Base-by-base conservation (phyloP, 164 flowering plant species). In the Stephania yunnanensis region DNA sequence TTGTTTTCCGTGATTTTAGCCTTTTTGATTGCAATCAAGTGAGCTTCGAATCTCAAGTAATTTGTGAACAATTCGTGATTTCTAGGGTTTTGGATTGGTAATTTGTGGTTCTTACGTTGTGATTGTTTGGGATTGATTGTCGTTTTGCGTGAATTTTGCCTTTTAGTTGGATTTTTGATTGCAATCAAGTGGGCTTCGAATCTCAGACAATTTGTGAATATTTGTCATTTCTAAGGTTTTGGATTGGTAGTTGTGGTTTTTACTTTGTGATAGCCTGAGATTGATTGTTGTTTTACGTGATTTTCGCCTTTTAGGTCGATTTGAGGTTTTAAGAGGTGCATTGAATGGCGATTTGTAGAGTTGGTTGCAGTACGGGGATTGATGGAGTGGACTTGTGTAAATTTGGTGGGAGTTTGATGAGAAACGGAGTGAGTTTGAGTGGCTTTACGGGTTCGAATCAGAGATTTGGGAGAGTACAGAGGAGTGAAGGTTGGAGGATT, bases 341-440 rank as follows among this genome's bases (percentile, higher is more conserved):
- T 52, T 61, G 46, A 92, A 92, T 92, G 97, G 92, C 91, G 50
- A 73, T 87, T 13, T 78, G 84, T 44, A 88, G 90, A 68, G 69
- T 83, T 44, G 74, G 82, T 36, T 75, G 74, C 77, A 80, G 66
- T 42, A 76, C 87, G 7, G 67, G 75, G 22, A 7, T 80, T 52
- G 87, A 84, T 61, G 73, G 83, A 50, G 46, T 71, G 30, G 87
- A 84, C 2, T 55, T 65, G 25, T 48, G 73, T 25, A 22, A 68
- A 69, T 73, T 66, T 48, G 73, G 72, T 46, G 50, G 20, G 17
- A 86, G 83, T 82, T 83, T 69, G 83, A 83, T 83, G 81, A 81
- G 70, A 63, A 81, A 46, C 73, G 83, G 75, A 53, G 30, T 72
- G 65, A 63, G 73, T 61, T 82, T 76, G 8, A 61, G 65, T 12